Evolutionary conservation across 2,329 filamentous ascomycete genomes (phyloP), one percentile per base, ranked within the genome.

Genomic region (Sordariomycetes sp.): DNA sequence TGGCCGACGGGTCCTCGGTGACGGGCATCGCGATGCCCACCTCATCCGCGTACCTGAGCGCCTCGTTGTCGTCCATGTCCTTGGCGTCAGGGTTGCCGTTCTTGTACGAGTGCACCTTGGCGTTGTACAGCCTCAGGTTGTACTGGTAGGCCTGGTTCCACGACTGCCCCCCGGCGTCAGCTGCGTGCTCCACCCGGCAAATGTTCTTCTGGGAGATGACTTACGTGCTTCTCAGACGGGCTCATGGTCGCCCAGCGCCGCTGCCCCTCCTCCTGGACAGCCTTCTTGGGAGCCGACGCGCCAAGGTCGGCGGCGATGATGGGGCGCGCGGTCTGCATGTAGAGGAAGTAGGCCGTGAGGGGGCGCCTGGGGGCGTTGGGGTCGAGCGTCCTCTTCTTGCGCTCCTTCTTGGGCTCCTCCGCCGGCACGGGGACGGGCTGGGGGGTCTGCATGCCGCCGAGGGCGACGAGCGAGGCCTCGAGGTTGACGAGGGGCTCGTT

Each of bases 351-450:
- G 2, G 92, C 90, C 6, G 92, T 97, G 67, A 96, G 72, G 10
- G 92, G 91, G 55, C 91, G 85, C 81, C 96, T 97, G 60, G 92
- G 92, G 7, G 91, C 91, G 70, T 96, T 95, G 63, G 91, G 91
- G 69, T 97, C 92, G 66, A 88, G 85, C 50, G 84, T 84, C 60
- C 85, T 82, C 78, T 91, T 91, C 80, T 94, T 92, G 71, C 88
- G 86, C 79, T 94, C 90, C 79, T 90, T 90, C 80, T 90, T 87
- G 69, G 84, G 82, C 65, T 84, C 80, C 10, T 75, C 79, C 1
- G 72, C 73, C 25, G 42, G 42, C 15, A n/a, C 15, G 13, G 70
- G 71, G 34, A 68, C 63, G 56, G 72, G 64, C 51, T 57, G 50
- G 50, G 69, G 63, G 55, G 70, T 62, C 22, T 74, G 67, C n/a